Conservation (phyloP, 2,329 filamentous ascomycete species). For the Clonostachys rhizophaga region DNA sequence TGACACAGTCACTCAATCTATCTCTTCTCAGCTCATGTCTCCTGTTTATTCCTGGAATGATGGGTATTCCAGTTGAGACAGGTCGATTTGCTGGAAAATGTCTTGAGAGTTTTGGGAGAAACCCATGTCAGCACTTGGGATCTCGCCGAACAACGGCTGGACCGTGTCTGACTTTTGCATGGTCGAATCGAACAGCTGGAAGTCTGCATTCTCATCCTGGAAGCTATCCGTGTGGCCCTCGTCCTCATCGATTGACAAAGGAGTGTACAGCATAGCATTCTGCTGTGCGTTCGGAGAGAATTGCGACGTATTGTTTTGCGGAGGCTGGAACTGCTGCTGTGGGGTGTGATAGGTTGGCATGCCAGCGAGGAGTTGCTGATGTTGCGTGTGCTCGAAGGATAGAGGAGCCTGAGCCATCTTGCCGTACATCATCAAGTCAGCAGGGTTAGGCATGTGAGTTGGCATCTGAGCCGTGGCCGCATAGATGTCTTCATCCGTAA, state of each 20-base stretch:
- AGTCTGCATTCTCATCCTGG: conserved; percentile 50
- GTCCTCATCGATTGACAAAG: conserved; percentile 57
- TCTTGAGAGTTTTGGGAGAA: conserved; percentile 50
- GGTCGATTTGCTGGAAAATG: conserved; percentile 38
- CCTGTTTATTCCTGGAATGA: conserved; percentile 20
- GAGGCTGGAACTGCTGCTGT: conserved; percentile 24
- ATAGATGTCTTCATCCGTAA: conserved; percentile 59
- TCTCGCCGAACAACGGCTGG: conserved; percentile 42
- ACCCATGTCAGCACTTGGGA: conserved; percentile 44
- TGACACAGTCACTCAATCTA: neutral
- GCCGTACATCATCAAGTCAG: conserved; percentile 28
- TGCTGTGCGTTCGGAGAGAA: conserved; percentile 67
- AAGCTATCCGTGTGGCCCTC: conserved; percentile 58
- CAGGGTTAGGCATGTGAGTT: conserved; percentile 33
- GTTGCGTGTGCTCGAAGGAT: conserved; percentile 9
- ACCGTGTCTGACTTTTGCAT: conserved; percentile 29
- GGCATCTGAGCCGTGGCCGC: conserved; percentile 52
- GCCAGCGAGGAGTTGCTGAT: conserved; percentile 14
- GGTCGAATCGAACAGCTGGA: conserved; percentile 52
- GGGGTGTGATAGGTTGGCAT: conserved; percentile 12
- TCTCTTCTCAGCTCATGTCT: neutral
- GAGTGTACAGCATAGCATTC: conserved; percentile 65
- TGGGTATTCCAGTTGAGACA: conserved; percentile 26
- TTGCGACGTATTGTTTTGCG: conserved; percentile 33
- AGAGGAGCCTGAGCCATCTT: conserved; percentile 40